phyloP scores from a whole-genome alignment of 2,329 filamentous ascomycete genomes.

The Pseudogymnoascus sp. region DNA sequence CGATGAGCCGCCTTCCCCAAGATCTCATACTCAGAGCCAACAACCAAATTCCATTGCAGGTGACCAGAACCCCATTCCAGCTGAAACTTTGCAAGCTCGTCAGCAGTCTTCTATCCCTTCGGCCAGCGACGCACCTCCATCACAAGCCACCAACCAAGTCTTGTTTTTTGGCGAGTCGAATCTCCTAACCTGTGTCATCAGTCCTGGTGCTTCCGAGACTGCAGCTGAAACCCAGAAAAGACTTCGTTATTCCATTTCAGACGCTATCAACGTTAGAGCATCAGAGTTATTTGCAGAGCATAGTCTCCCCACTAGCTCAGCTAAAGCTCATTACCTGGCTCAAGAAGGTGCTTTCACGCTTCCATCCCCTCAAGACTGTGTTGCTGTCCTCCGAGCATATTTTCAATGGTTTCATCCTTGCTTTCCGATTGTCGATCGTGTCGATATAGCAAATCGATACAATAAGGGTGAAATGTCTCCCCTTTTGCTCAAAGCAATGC shows the following conservation, averaged over 20 bases:
- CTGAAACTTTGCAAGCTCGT: background rate
- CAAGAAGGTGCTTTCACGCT: constrained; percentile 37
- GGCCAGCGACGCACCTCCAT: background rate
- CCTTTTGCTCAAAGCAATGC: constrained; percentile 42
- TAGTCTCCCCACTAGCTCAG: constrained; percentile 12
- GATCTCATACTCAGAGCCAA: background rate
- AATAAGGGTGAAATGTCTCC: constrained; percentile 36
- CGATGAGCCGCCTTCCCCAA: background rate
- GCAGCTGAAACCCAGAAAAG: constrained; percentile 20
- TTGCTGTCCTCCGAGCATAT: constrained; percentile 40
- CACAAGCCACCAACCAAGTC: background rate
- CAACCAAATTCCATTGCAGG: background rate
- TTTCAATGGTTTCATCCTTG: constrained; percentile 49
- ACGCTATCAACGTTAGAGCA: constrained; percentile 20
- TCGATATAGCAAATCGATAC: constrained; percentile 33
- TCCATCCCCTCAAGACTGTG: constrained; percentile 34
- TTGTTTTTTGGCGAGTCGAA: constrained; percentile 10
- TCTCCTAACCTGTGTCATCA: constrained; percentile 28
- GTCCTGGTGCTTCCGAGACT: constrained; percentile 28
- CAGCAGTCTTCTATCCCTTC: background rate
- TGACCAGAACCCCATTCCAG: background rate
- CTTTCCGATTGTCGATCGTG: constrained; percentile 44
- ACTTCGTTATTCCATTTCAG: constrained; percentile 28
- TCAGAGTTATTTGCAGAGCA: background rate
- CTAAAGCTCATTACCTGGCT: constrained; percentile 30